phyloP scores from a whole-genome alignment of 768 basidiomycete genomes.

The Tricholomella constricta region DNA sequence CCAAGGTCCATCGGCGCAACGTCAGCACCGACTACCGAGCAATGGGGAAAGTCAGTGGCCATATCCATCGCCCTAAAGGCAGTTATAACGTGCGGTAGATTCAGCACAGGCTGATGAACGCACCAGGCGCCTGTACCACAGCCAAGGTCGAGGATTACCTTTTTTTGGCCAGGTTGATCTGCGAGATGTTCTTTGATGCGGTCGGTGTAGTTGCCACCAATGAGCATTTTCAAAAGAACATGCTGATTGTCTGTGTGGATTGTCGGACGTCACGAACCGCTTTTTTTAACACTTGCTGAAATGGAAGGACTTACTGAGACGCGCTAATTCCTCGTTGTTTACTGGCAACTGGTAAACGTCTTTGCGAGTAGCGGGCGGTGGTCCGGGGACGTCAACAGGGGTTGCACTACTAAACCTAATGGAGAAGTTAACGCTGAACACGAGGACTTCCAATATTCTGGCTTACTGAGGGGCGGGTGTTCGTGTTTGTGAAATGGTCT shows the following conservation, averaged over 20 bases:
- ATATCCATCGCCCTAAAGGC: constrained; percentile 9
- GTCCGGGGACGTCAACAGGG: background rate
- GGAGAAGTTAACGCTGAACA: background rate
- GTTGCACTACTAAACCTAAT: background rate
- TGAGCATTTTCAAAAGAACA: constrained; percentile 6
- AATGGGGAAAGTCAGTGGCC: constrained; percentile 11
- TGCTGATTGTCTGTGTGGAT: constrained; percentile 4
- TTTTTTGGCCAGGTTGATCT: background rate
- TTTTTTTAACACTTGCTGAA: background rate
- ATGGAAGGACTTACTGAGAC: background rate
- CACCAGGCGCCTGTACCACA: constrained; percentile 5
- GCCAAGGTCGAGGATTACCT: constrained; percentile 3
- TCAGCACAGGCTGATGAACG: background rate
- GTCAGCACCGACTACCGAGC: constrained; percentile 10
- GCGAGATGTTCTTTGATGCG: background rate
- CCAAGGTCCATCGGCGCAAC: constrained; percentile 12
- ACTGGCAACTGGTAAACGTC: constrained; percentile 4
- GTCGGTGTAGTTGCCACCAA: constrained; percentile 3
- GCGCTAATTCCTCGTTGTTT: constrained; percentile 7
- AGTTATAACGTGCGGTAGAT: background rate
- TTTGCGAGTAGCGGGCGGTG: constrained; percentile 1
- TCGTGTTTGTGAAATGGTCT: background rate
- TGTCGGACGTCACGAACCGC: background rate
- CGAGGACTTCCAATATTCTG: background rate
- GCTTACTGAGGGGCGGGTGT: background rate